phyloP scores from a whole-genome alignment of 176 grass and related monocot genomes.

The Luzula sylvatica region DNA sequence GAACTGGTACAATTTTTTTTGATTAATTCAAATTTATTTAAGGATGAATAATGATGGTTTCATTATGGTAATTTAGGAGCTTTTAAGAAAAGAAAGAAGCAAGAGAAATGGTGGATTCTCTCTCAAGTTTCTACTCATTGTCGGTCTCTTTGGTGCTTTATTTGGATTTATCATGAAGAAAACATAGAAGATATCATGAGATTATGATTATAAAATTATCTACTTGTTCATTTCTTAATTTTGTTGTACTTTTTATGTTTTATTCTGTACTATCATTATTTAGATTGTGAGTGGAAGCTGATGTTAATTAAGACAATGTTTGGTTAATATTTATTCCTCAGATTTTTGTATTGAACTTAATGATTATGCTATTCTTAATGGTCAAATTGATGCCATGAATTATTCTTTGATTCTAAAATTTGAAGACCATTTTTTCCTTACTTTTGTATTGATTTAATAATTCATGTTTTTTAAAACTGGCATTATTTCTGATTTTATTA shows the following conservation, averaged over 20 bases:
- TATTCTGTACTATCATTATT: too few relatives aligned
- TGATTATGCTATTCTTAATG: background rate
- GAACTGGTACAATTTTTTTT: constrained; percentile 54
- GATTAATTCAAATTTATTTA: background rate
- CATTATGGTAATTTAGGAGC: constrained; percentile 33
- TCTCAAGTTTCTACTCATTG: constrained; percentile 59
- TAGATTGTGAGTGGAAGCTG: too few relatives aligned
- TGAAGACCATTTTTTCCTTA: too few relatives aligned
- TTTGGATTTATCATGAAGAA: constrained; percentile 76
- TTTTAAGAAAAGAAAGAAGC: constrained; percentile 62
- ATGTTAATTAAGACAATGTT: background rate
- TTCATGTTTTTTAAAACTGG: too few relatives aligned
- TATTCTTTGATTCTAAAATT: too few relatives aligned
- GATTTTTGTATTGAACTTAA: background rate
- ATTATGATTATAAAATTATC: background rate
- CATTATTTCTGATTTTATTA: too few relatives aligned
- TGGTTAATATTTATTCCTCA: background rate
- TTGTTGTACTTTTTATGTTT: constrained; percentile 1
- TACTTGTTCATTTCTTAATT: constrained; percentile 4
- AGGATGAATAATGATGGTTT: background rate
- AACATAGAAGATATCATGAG: constrained; percentile 36
- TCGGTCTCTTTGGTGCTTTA: constrained; percentile 60
- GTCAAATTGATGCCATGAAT: too few relatives aligned
- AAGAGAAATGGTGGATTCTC: constrained; percentile 46
- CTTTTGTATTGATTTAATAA: too few relatives aligned